Percentiles rank a stretch among this genome's conserved stretches.
phyloP scores from a whole-genome alignment of 768 basidiomycete species.

The Rhodocollybia butyracea region DNA sequence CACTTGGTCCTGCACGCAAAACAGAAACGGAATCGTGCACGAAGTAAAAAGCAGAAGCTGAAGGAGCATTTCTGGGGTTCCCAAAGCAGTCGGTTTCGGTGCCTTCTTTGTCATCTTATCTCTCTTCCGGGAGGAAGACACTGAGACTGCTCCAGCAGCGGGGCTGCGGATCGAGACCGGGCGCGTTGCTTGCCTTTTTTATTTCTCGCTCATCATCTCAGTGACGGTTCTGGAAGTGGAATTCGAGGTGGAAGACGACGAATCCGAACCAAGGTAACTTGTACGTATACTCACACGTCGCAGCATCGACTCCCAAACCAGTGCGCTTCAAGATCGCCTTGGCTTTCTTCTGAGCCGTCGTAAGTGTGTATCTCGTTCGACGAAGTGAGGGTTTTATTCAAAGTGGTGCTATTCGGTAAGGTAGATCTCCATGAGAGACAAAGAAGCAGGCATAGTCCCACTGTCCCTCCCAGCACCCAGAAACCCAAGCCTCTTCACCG shows the following conservation, averaged over 20 bases:
- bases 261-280: not conserved
- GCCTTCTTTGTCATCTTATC: not conserved
- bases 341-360: not conserved
- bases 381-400: not conserved
- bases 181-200: too few relatives aligned
- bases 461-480: too few relatives aligned
- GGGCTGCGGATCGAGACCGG: too few relatives aligned
- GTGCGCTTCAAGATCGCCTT: not conserved
- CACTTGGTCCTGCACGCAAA: not conserved
- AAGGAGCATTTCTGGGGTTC: not conserved
- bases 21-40: not conserved
- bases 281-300: conserved; percentile 7
- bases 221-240: too few relatives aligned
- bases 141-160: too few relatives aligned
- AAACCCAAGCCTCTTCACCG: too few relatives aligned
- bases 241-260: too few relatives aligned
- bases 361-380: not conserved
- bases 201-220: too few relatives aligned
- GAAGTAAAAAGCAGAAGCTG: not conserved
- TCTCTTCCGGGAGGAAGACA: not conserved
- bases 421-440: too few relatives aligned
- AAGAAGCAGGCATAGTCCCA: too few relatives aligned
- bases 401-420: too few relatives aligned
- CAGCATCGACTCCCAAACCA: not conserved
- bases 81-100: not conserved